A percentile compares a stretch with the other conserved stretches of the same genome.
These are phyloP conservation scores for Mycena sanguinolenta DNA, from an alignment of 768 basidiomycete species.

Conservation along the genomic window DNA sequence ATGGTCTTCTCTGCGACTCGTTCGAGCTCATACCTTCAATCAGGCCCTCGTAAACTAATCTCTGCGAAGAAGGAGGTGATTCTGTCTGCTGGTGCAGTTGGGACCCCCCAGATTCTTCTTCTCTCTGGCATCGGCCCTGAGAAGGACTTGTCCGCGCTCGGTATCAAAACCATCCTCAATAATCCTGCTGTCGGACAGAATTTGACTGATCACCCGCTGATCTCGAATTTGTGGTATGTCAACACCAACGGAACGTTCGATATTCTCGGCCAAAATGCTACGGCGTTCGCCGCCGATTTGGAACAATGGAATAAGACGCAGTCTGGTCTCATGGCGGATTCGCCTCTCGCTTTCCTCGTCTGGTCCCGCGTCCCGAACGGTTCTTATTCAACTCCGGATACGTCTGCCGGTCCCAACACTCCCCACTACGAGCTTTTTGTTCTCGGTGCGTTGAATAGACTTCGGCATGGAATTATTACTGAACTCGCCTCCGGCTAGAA, in stretches of 20 bases:
- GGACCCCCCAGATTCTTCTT: no score
- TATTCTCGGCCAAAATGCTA: slow-evolving; percentile 24
- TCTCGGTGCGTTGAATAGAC: slow-evolving; percentile 30
- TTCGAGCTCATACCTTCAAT: not conserved
- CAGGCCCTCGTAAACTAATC: slow-evolving; percentile 22
- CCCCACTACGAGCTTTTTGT: no score
- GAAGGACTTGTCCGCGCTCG: no score
- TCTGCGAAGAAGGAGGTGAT: slow-evolving; percentile 46
- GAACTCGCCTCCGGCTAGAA: slow-evolving; percentile 15
- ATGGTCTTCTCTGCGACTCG: not conserved
- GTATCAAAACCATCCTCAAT: no score
- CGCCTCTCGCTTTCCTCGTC: slow-evolving; percentile 6
- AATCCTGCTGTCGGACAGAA: no score
- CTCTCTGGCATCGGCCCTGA: no score
- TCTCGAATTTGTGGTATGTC: slow-evolving; percentile 28
- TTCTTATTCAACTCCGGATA: slow-evolving; percentile 34
- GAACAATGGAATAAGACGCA: slow-evolving; percentile 35
- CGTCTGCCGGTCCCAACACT: slow-evolving; percentile 37
- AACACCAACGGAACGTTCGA: slow-evolving; percentile 38
- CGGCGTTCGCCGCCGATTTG: slow-evolving; percentile 10
- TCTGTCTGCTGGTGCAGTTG: slow-evolving; percentile 45
- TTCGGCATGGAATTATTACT: not conserved
- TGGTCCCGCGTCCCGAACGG: no score
- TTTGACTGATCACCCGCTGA: no score
- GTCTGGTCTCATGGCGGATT: slow-evolving; percentile 32